Conservation (phyloP, 2,329 filamentous ascomycete genomes). For the Fusarium cicatricum region DNA sequence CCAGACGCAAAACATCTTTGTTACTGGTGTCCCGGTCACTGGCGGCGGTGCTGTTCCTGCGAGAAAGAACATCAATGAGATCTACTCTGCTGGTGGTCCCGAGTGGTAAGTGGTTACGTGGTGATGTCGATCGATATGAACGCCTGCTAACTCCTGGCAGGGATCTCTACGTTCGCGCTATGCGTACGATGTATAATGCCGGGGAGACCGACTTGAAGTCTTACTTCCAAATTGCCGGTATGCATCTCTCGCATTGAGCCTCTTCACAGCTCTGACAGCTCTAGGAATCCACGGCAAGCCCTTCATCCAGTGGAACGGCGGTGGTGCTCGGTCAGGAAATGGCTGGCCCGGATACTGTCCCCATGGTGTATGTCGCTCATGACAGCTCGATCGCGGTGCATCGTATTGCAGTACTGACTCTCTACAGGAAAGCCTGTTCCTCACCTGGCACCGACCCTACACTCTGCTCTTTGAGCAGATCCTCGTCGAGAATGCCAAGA, state of each 20-base stretch:
- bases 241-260: not conserved
- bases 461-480: constrained; percentile 65
- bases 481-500: constrained; percentile 56
- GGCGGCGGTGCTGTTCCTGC: constrained; percentile 52
- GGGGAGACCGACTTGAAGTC: constrained; percentile 54
- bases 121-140: not conserved
- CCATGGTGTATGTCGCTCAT: constrained; percentile 49
- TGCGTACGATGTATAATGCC: constrained; percentile 53
- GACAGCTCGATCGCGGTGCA: not conserved
- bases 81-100: constrained; percentile 52
- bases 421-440: constrained; percentile 58
- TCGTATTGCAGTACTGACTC: not conserved
- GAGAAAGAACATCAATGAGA: constrained; percentile 57
- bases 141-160: constrained; percentile 41
- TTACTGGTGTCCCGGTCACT: constrained; percentile 52
- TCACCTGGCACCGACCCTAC: constrained; percentile 65
- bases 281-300: constrained; percentile 54
- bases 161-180: constrained; percentile 60
- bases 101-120: constrained; percentile 51
- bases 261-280: constrained; percentile 8
- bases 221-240: constrained; percentile 61
- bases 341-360: constrained; percentile 56
- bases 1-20: constrained; percentile 38
- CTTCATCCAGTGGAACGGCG: constrained; percentile 53
- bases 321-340: constrained; percentile 42